Percentiles rank a stretch among this genome's conserved stretches.
Evolutionary conservation across 306 rosid genomes (phyloP).

Genomic region (Medicago arabica): DNA sequence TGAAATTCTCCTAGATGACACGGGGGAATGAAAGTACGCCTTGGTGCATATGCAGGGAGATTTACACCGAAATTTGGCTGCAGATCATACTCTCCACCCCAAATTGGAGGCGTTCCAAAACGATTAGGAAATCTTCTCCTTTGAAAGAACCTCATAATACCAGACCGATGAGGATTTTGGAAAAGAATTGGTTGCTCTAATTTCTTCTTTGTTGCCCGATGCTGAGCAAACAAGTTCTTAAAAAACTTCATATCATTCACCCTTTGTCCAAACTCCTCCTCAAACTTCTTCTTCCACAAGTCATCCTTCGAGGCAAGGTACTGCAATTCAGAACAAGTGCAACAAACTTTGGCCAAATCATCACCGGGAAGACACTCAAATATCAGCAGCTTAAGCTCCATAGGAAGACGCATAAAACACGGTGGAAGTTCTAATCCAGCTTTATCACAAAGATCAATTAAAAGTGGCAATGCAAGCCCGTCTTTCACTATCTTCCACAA

Average conservation of each 20-base stretch:
- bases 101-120: conserved; percentile 37
- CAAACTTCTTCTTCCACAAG: conserved; percentile 71
- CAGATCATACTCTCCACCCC: conserved; percentile 57
- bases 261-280: conserved; percentile 50
- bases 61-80: conserved; percentile 38
- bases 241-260: conserved; percentile 20
- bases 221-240: conserved; percentile 48
- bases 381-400: conserved; percentile 69
- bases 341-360: conserved; percentile 63
- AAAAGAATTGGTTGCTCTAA: not conserved
- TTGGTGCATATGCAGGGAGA: conserved; percentile 10
- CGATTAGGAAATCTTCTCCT: conserved; percentile 40
- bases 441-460: conserved; percentile 75
- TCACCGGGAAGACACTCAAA: conserved; percentile 65
- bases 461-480: conserved; percentile 71
- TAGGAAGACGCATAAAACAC: conserved; percentile 68
- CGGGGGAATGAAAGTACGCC: conserved; percentile 41
- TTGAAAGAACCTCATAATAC: not conserved
- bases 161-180: not conserved
- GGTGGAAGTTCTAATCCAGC: conserved; percentile 70
- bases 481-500: conserved; percentile 85
- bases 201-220: conserved; percentile 47
- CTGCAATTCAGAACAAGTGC: conserved; percentile 60
- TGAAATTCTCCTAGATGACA: conserved; percentile 41
- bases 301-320: conserved; percentile 53